Evolutionary conservation across 148 eudicot genomes (phyloP), one percentile per base, ranked within the genome.

Genomic region (Amaranthus hypochondriacus): DNA sequence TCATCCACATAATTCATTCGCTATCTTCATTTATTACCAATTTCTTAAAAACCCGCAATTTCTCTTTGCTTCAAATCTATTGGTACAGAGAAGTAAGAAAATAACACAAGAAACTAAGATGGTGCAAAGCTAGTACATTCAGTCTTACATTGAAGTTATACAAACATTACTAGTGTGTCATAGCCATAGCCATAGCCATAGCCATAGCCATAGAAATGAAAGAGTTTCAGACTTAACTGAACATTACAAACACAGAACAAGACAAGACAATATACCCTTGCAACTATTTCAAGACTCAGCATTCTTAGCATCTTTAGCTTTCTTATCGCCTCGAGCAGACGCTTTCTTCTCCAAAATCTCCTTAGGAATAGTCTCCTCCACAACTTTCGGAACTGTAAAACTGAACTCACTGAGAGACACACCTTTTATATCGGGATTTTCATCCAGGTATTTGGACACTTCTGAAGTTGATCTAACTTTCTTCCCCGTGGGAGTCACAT

Each of bases 381-480:
- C 84, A n/a, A 89, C 78, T 82, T 89, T 89, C 1, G 94, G 92
- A 60, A 76, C 63, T 0, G 86, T 73, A 75, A 92, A 92, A 54
- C 87, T 77, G 79, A 92, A 92, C 58, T 92, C 89, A 4, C 69
- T 58, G 10, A 75, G 53, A 5, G 90, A 67, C 5, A 87, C 68
- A 44, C 76, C 82, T 57, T 80, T 72, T 58, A 79, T 73, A 12
- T 87, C 79, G 0, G 91, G 89, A 80, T 88, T 79, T 56, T 83
- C 84, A 21, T 88, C 80, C 2, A 92, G 63, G 71, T 76, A 87
- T 55, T 75, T 69, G 5, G 82, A 74, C 56, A 83, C 75, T 69
- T 85, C 88, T 15, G 81, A 62, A 43, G 71, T n/a, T 6, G 89
- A 73, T 66, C 89, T 81, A 4, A 89, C 65, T 68, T 65, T 83